Conservation (phyloP, 2,329 filamentous ascomycete species). For the Microdochium trichocladiopsis region DNA sequence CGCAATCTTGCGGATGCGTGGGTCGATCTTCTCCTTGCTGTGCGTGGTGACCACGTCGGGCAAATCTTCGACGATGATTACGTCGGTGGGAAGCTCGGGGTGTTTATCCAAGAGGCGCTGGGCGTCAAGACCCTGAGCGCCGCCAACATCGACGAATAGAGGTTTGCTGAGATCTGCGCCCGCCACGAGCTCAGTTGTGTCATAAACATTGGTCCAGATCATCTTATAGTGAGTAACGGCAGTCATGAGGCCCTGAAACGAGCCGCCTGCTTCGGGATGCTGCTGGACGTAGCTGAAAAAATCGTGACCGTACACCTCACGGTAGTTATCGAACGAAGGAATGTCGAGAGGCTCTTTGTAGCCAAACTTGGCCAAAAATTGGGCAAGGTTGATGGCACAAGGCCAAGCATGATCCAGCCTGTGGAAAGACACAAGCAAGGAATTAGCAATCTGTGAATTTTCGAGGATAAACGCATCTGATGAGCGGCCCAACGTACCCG, state of each 20-base stretch:
- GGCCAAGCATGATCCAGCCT: slow-evolving; percentile 7
- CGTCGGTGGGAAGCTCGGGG: slow-evolving; percentile 19
- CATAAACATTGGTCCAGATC: slow-evolving; percentile 16
- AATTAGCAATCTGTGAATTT: background rate
- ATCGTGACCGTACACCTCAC: slow-evolving; percentile 9
- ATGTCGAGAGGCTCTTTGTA: slow-evolving; percentile 13
- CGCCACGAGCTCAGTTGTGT: slow-evolving; percentile 12
- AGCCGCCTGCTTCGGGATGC: slow-evolving; percentile 9
- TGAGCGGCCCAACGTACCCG: slow-evolving; percentile 3
- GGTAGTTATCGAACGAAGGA: slow-evolving; percentile 9
- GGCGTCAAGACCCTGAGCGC: slow-evolving; percentile 30
- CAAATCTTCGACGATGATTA: slow-evolving; percentile 30
- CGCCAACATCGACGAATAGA: slow-evolving; percentile 31
- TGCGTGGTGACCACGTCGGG: slow-evolving; percentile 14
- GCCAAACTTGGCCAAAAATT: slow-evolving; percentile 12
- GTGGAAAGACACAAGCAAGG: background rate
- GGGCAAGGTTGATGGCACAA: slow-evolving; percentile 8
- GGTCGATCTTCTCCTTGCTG: slow-evolving; percentile 3
- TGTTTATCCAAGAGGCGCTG: slow-evolving; percentile 19
- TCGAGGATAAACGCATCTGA: background rate
- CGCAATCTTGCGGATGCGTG: slow-evolving; percentile 14
- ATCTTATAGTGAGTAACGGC: slow-evolving; percentile 10
- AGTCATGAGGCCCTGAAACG: slow-evolving; percentile 16
- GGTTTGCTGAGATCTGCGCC: slow-evolving; percentile 17
- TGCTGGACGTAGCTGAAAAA: slow-evolving; percentile 14